A percentile compares a stretch with the other conserved stretches of the same genome.
Conservation (phyloP, 2,329 filamentous ascomycete genomes). For the Cryoendolithus antarcticus region DNA sequence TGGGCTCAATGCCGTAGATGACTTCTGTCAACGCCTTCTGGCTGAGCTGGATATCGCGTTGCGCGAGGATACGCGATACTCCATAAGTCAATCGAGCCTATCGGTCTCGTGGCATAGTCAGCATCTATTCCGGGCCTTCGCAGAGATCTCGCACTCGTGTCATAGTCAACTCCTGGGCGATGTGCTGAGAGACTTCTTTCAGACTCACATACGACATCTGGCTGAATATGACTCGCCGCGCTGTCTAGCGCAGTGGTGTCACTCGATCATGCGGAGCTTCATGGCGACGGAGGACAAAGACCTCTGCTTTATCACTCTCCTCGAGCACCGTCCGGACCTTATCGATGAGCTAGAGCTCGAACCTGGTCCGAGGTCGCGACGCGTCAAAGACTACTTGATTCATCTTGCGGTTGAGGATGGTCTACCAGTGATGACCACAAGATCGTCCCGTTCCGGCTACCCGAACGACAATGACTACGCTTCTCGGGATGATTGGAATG, state of each 20-base stretch:
- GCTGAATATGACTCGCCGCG: constrained; percentile 1
- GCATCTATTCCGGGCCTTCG: constrained; percentile 1
- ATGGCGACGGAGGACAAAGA: constrained; percentile 5
- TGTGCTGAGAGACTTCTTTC: constrained; percentile 2
- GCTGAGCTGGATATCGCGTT: background rate
- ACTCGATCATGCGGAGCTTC: background rate
- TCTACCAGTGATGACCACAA: too few relatives aligned
- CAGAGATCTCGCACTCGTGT: constrained; percentile 1
- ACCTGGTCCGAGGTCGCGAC: background rate
- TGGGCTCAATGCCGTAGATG: background rate
- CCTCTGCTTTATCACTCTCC: background rate
- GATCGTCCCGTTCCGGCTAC: too few relatives aligned
- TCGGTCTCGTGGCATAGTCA: background rate
- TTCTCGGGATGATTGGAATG: too few relatives aligned
- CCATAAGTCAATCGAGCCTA: background rate
- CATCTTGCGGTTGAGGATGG: too few relatives aligned
- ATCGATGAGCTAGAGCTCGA: constrained; percentile 1
- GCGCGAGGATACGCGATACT: background rate
- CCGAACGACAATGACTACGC: too few relatives aligned
- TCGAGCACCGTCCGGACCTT: constrained; percentile 1
- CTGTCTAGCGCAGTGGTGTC: constrained; percentile 1
- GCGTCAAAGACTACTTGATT: too few relatives aligned
- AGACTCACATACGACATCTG: constrained; percentile 1
- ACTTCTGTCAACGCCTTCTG: background rate
- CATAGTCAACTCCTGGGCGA: background rate